Evolutionary conservation across 495 filamentous ascomycete species (phyloP), one percentile per base, ranked within the genome.

Genomic region (Echria macrotheca): DNA sequence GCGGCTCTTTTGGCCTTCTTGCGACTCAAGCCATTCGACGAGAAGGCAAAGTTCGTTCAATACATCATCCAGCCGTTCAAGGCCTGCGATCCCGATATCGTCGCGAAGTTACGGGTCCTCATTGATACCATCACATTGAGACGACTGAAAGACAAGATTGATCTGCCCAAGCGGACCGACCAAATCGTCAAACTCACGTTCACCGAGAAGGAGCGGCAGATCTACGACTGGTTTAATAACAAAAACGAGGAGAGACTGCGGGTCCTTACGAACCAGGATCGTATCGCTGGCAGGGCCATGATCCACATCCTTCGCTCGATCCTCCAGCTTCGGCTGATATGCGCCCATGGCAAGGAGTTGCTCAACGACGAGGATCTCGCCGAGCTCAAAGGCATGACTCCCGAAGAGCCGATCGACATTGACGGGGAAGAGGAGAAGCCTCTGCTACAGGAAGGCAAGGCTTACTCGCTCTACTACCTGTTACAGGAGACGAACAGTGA

Each of bases 71-170:
- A 72, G 33, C 89, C 89, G 1, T 93, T 95, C 71, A 87, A 86
- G 67, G 73, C 71, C 29, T 89, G 86, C 11, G 83, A 96, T 54
- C 80, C 87, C 3, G 83, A 87, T 23, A 88, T 89, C 38, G 69
- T 96, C 5, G 77, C 86, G 11, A 93, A 89, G 60, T 73, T 98
- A 28, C 87, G 90, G 12, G 75, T 95, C n/a, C 76, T 98, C 15
- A 88, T 98, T 12, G 87, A 95, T 58, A 91, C 86, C 31, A 84
- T 98, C 47, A 96, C 93, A 0, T 69, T 98, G 17, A 83, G 93
- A n/a, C 85, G 93, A 19, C 70, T 91, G 36, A 98, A 98, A 66
- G 89, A 96, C 61, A 85, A 81, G 60, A 91, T 96, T 47, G 73
- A 91, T 56, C 74, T 96, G 4, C 90, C 91, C 2, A 68, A 75